A percentile compares a stretch with the other conserved stretches of the same genome.
These are phyloP conservation scores for Datura wrightii DNA, from an alignment of 257 asterid genomes.

Conservation along the genomic window DNA sequence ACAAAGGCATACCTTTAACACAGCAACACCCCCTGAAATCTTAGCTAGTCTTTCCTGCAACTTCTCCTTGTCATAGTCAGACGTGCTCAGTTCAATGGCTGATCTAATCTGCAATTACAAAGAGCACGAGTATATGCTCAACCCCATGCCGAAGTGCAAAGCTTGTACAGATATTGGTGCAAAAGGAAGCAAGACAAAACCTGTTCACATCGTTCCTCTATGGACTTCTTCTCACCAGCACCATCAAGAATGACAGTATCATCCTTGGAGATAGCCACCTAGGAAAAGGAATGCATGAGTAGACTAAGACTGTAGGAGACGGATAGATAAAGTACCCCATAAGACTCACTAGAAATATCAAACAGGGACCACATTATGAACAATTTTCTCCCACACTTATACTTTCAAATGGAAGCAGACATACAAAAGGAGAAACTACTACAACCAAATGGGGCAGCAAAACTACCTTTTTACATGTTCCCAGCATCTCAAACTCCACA, in stretches of 20 bases:
- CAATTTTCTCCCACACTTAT: not conserved
- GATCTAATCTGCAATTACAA: conserved; percentile 66
- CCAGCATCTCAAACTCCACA: conserved; percentile 82
- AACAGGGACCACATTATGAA: not conserved
- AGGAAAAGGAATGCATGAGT: not conserved
- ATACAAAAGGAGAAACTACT: not conserved
- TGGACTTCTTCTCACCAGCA: conserved; percentile 80
- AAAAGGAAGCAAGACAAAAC: conserved; percentile 40
- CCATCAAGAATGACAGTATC: conserved; percentile 93
- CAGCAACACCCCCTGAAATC: conserved; percentile 98
- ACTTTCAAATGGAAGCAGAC: not conserved
- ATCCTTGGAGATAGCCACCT: conserved; percentile 92
- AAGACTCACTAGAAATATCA: not conserved
- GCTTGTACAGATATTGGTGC: not conserved
- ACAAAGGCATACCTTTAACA: conserved; percentile 64
- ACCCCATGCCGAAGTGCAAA: not conserved
- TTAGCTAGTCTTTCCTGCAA: conserved; percentile 92
- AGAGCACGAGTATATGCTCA: not conserved
- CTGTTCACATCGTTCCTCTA: conserved; percentile 94
- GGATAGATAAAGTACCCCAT: not conserved
- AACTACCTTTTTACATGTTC: conserved; percentile 88
- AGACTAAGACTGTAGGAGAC: not conserved
- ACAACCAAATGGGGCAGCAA: not conserved
- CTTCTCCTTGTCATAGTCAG: conserved; percentile 95
- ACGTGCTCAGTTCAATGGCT: conserved; percentile 74